Conservation (phyloP, 306 rosid genomes). For the Hippophae gyantsensis region DNA sequence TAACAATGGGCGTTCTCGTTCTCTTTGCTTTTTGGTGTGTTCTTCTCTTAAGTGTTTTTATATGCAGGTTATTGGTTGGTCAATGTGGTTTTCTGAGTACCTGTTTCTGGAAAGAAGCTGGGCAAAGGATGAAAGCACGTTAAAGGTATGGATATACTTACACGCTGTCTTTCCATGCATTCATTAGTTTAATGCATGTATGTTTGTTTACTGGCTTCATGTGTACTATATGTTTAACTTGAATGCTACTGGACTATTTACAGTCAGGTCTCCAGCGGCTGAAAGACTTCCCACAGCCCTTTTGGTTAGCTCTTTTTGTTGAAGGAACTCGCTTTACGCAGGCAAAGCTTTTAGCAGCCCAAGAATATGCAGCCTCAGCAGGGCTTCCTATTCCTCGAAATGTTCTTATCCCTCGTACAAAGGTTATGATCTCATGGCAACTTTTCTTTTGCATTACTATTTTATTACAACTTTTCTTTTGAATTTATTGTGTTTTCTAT, state of each 20-base stretch:
- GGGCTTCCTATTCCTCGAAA: slow-evolving; percentile 76
- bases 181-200: neutral
- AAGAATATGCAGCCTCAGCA: slow-evolving; percentile 67
- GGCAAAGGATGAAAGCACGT: slow-evolving; percentile 87
- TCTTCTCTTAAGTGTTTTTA: slow-evolving; percentile 5
- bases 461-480: neutral
- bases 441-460: neutral
- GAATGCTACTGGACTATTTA: slow-evolving; percentile 25
- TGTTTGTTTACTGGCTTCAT: slow-evolving; percentile 1
- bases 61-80: slow-evolving; percentile 92
- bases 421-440: slow-evolving; percentile 35
- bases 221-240: slow-evolving; percentile 16
- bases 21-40: slow-evolving; percentile 3
- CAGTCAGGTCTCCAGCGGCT: slow-evolving; percentile 75
- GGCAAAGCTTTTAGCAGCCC: slow-evolving; percentile 80
- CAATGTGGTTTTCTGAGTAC: slow-evolving; percentile 97
- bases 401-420: slow-evolving; percentile 92
- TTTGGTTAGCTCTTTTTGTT: slow-evolving; percentile 95
- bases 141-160: slow-evolving; percentile 46
- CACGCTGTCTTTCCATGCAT: neutral
- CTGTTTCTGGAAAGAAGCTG: slow-evolving; percentile 90
- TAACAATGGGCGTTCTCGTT: neutral
- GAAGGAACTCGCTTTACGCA: slow-evolving; percentile 95
- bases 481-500: neutral
- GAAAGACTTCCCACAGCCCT: slow-evolving; percentile 74